Evolutionary conservation across 2,329 filamentous ascomycete genomes (phyloP).

Genomic region (Colletotrichum sp.): DNA sequence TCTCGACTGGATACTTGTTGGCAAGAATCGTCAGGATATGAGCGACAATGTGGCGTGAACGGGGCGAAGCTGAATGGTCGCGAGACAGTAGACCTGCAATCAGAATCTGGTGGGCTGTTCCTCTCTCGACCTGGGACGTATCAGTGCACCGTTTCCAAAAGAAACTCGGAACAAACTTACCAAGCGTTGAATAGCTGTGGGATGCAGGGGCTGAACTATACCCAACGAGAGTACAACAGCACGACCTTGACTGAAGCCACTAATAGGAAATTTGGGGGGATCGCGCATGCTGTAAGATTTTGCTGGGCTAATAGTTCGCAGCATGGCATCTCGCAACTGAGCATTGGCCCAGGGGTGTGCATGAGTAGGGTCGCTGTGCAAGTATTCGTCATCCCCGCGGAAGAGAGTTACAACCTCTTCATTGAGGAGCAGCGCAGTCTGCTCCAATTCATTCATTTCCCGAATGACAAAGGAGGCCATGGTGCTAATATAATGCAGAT

Average conservation of each 20-base stretch:
- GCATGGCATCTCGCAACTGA: conserved; percentile 15
- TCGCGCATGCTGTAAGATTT: conserved; percentile 7
- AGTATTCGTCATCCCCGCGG: conserved; percentile 25
- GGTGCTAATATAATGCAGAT: conserved; percentile 39
- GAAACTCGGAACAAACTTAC: conserved; percentile 28
- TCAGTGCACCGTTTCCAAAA: not conserved
- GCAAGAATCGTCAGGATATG: conserved; percentile 45
- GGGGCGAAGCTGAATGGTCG: conserved; percentile 26
- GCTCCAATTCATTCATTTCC: conserved; percentile 41
- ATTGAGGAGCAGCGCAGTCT: conserved; percentile 35
- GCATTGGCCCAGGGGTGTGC: conserved; percentile 7
- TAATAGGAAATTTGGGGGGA: conserved; percentile 21
- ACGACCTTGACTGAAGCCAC: conserved; percentile 17
- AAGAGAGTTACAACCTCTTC: conserved; percentile 42
- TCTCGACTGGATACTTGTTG: conserved; percentile 50
- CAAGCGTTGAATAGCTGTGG: conserved; percentile 36
- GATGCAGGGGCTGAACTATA: conserved; percentile 40
- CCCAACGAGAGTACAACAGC: conserved; percentile 39
- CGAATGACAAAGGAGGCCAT: conserved; percentile 41
- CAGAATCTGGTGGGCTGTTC: conserved; percentile 34
- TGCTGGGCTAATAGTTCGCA: conserved; percentile 4
- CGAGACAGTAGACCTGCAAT: conserved; percentile 23
- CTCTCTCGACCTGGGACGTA: conserved; percentile 38
- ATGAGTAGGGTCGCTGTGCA: not conserved
- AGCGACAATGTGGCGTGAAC: conserved; percentile 29